Evolutionary conservation across 495 filamentous ascomycete genomes (phyloP).

Genomic region (Penicillium daleae): DNA sequence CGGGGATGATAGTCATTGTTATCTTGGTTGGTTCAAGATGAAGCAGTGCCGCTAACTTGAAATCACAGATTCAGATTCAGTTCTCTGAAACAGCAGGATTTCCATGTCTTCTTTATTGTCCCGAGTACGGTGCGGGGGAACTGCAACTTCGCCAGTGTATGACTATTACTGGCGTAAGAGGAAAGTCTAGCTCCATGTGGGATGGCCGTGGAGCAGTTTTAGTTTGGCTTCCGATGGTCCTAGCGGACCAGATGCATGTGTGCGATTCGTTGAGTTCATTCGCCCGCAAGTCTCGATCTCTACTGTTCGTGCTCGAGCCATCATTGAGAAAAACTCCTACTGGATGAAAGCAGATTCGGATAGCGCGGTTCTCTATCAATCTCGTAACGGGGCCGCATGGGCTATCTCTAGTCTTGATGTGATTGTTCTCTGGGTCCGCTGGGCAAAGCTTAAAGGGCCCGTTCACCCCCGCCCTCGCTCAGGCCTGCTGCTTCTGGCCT

Average conservation of each 20-base stretch:
- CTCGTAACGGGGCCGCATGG: background rate
- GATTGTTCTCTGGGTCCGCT: background rate
- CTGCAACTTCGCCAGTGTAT: background rate
- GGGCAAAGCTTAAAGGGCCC: background rate
- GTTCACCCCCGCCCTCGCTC: background rate
- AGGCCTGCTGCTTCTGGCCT: background rate
- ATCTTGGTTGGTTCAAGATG: background rate
- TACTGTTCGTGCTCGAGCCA: background rate
- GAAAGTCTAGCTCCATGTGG: background rate
- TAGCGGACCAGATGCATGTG: background rate
- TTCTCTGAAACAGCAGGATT: background rate
- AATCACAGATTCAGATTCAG: background rate
- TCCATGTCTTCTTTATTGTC: background rate
- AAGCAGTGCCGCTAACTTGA: background rate
- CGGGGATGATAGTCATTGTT: background rate
- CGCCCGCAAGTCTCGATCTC: background rate
- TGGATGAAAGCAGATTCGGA: background rate
- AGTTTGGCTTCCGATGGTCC: slow-evolving; percentile 9
- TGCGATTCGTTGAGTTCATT: no score
- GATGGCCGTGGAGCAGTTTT: background rate
- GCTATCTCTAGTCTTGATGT: background rate
- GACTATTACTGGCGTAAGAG: slow-evolving; percentile 7
- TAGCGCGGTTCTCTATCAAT: background rate
- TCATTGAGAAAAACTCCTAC: background rate
- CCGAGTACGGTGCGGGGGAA: background rate